phyloP scores from a whole-genome alignment of 768 basidiomycete genomes.

The Lentinula sp. region DNA sequence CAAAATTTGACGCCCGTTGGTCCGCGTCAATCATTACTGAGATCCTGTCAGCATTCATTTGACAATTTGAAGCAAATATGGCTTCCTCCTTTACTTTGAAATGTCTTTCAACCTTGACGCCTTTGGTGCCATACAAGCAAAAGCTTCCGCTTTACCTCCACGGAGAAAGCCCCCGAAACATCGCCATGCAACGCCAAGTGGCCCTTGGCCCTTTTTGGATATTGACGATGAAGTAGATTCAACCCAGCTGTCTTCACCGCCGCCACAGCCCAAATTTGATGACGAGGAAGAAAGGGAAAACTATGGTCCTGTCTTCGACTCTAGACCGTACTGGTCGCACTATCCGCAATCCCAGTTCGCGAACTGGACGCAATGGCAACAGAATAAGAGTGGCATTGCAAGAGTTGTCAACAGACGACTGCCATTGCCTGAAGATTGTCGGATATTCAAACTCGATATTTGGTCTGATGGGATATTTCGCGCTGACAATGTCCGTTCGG shows the following conservation, averaged over 20 bases:
- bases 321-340: constrained; percentile 17
- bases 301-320: neutral
- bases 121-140: neutral
- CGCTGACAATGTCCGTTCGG: constrained; percentile 5
- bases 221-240: constrained; percentile 20
- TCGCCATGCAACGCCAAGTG: constrained; percentile 31
- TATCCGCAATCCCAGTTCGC: constrained; percentile 36
- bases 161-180: constrained; percentile 17
- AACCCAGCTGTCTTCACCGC: neutral
- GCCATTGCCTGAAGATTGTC: neutral
- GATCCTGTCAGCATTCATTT: too few species aligned
- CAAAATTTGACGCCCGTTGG: too few species aligned
- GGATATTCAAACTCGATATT: constrained; percentile 11
- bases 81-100: neutral
- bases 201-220: constrained; percentile 39
- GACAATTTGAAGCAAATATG: too few species aligned
- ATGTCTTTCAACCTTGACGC: neutral
- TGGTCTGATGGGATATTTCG: constrained; percentile 8
- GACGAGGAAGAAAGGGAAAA: neutral
- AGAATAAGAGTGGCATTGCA: constrained; percentile 26
- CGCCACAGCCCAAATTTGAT: neutral
- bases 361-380: constrained; percentile 34
- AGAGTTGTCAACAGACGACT: constrained; percentile 6
- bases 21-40: too few species aligned
- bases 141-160: constrained; percentile 5